Evolutionary conservation across 768 basidiomycete genomes (phyloP), one percentile per base, ranked within the genome.

Genomic region (button mushroom (Agaricus bisporus)): DNA sequence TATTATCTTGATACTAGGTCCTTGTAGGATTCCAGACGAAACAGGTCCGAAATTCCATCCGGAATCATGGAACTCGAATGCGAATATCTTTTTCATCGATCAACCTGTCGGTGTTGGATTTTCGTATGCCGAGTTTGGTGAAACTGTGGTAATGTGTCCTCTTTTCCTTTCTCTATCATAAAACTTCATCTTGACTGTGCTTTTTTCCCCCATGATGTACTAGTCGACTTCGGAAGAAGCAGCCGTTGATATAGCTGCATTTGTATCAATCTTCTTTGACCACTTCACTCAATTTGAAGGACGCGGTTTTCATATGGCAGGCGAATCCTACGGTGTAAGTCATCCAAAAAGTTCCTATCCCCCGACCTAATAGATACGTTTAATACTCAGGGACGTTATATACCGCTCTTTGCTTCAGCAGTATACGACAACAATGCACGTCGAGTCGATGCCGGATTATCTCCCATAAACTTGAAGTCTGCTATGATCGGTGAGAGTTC

Each of bases 191-290:
- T 11, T 32, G 11, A 32, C 4, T 7, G 32, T 7, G 32, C 7
- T 32, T 32, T 32, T 7, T 32, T 32, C 8, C 8, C 11, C 11
- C 29, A 72, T 78, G 0, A 78, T 82, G 59, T n/a, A n/a, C n/a
- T n/a, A 29, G 80, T 82, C 0, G 80, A 85, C 25, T 72, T 85
- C 78, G 0, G 80, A 84, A 60, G 81, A 86, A 48, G 85, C 83
- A 3, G 83, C 83, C 0, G 72, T 77, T 48, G 86, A 89, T 58
- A 80, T 88, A 5, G 82, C 85, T 0, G 79, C 82, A 0, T 88
- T 89, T 58, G 73, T 88, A 1, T 70, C 78, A 6, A 80, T 88
- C 48, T 88, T 88, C 66, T 88, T 88, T 44, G 84, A 88, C 59
- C 75, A 82, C 53, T 90, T 90, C 63, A 72, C 66, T 49, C 71